A percentile compares a stretch with the other conserved stretches of the same genome.
phyloP scores from a whole-genome alignment of 805 yeast species.

The Candida pini region DNA sequence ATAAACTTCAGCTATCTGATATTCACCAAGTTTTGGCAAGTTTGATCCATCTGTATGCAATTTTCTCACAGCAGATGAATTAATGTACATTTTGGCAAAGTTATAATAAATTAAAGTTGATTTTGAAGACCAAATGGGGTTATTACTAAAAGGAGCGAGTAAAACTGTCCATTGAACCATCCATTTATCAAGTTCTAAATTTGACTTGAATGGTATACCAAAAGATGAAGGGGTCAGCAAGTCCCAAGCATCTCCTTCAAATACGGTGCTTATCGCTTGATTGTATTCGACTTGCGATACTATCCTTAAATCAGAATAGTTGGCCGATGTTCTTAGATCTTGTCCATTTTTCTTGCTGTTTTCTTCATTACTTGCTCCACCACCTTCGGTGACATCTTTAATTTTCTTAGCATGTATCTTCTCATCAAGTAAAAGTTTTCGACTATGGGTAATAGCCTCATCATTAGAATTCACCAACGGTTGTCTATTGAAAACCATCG shows the following conservation, averaged over 20 bases:
- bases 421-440: constrained; percentile 29
- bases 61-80: constrained; percentile 43
- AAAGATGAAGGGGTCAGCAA: constrained; percentile 52
- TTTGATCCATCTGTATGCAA: constrained; percentile 30
- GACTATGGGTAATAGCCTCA: constrained; percentile 36
- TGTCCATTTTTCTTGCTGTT: not conserved
- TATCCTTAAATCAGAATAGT: constrained; percentile 46
- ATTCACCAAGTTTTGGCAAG: constrained; percentile 22
- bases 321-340: constrained; percentile 7
- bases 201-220: constrained; percentile 64
- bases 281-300: constrained; percentile 66
- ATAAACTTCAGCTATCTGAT: constrained; percentile 5
- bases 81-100: constrained; percentile 71
- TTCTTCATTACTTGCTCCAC: constrained; percentile 2
- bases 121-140: constrained; percentile 60
- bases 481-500: constrained; percentile 52
- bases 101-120: constrained; percentile 66
- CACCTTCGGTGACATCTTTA: not conserved
- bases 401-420: not conserved
- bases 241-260: constrained; percentile 57
- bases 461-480: constrained; percentile 48
- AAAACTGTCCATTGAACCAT: constrained; percentile 77
- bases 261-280: constrained; percentile 54
- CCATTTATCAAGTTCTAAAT: constrained; percentile 67
- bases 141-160: constrained; percentile 48